Evolutionary conservation across 2,329 filamentous ascomycete species (phyloP).

Genomic region (Arthrobotrys musiformis): DNA sequence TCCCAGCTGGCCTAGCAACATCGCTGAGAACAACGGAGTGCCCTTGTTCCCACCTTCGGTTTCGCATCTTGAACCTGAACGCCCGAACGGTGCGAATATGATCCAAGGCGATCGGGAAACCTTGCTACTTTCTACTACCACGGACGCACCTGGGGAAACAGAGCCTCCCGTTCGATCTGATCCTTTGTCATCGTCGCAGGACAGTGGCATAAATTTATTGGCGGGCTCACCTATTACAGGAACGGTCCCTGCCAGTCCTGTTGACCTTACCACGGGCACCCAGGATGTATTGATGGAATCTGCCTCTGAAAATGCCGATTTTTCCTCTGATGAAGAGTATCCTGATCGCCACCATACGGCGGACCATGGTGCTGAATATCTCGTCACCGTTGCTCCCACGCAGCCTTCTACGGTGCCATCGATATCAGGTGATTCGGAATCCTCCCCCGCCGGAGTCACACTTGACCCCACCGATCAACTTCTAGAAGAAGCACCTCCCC

Average conservation of each 20-base stretch:
- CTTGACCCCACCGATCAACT: neutral
- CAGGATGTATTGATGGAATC: constrained; percentile 38
- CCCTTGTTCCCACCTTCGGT: neutral
- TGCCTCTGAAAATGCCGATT: constrained; percentile 28
- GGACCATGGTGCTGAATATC: constrained; percentile 1
- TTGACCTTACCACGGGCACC: neutral
- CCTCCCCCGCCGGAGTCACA: neutral
- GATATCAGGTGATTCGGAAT: neutral
- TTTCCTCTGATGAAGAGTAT: constrained; percentile 33
- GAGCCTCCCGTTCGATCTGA: neutral
- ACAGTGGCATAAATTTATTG: neutral
- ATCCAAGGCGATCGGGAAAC: constrained; percentile 1
- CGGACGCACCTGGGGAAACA: neutral
- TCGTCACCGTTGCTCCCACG: neutral
- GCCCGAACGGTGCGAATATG: constrained; percentile 13
- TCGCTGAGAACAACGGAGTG: neutral
- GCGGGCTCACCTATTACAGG: neutral
- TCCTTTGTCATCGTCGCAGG: constrained; percentile 8
- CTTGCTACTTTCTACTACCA: neutral
- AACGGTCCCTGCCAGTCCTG: neutral
- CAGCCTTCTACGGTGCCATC: neutral
- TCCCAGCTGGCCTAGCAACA: neutral
- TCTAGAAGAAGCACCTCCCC: neutral
- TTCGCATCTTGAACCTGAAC: neutral
- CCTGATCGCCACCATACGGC: neutral